Base-by-base conservation (phyloP, 768 basidiomycete species). In the Coprinellus micaceus region DNA sequence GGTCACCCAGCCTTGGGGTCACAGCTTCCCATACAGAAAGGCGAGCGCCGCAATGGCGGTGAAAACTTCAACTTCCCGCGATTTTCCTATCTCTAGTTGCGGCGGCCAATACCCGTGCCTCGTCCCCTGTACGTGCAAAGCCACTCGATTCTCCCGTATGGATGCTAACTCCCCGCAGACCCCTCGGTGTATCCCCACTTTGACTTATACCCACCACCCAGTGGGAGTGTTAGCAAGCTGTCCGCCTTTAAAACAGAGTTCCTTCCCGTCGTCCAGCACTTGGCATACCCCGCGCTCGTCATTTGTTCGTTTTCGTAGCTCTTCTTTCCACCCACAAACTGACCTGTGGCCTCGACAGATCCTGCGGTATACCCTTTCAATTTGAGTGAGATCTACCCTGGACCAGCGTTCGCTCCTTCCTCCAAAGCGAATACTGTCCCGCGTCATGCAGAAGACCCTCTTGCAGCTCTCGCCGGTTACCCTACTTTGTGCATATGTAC, bases 181-280 rank as follows among this genome's bases (percentile, higher is more conserved):
- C 59, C 59, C 11, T 48, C 59, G 17, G 55, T 55, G 11, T 61
- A 61, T 40, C 60, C 60, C 21, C 37, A 59, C 52, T 61, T 61
- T 29, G 48, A 59, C 43, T 37, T 61, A 24, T 61, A 61, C 37
- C 58, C 61, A 7, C 13, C 47, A 4, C 29, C 45, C 12, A 36
- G 40, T 39, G 45, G 54, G 2, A 7, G 17, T 12, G 49, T 24
- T 54, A 13, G 25, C 40, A 40, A 45, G 6, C 41, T n/a, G n/a
- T n/a, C n/a, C n/a, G n/a, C n/a, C n/a, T n/a, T n/a, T n/a, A n/a
- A n/a, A n/a, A n/a, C n/a, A n/a, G n/a, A n/a, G n/a, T n/a, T n/a
- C n/a, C n/a, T n/a, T n/a, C n/a, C n/a, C n/a, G n/a, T n/a, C n/a
- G n/a, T n/a, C n/a, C n/a, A n/a, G 15, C 36, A 30, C 36, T 21